Base-by-base conservation (phyloP, 495 filamentous ascomycete species). In the Clavariopsis aquatica region DNA sequence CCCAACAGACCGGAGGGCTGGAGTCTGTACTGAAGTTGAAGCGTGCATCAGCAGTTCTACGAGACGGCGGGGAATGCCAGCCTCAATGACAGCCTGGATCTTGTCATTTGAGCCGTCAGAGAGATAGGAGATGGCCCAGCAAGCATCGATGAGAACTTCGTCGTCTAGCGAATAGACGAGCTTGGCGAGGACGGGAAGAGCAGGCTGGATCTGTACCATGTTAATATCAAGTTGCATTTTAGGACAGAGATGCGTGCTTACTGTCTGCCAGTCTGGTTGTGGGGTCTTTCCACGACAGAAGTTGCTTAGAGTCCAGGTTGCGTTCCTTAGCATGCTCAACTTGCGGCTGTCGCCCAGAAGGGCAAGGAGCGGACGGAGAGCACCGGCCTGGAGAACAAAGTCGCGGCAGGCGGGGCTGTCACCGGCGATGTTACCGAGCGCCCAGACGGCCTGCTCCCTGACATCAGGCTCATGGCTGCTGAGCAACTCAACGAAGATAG, bases 231-330 rank as follows among this genome's bases (percentile, higher is more conserved):
- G 43, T 56, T 54, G 57, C 31, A 64, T 7, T 58, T 38, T 43
- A 31, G 52, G 13, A 20, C 1, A 51, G 46, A 20, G 43, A n/a
- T n/a, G 45, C 31, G 45, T 57, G 84, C 87, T 77, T 81, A 96
- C 92, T 1, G 91, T 97, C 73, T 87, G 83, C 95, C 95, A 99
- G 75, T 99, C 94, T 20, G 95, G 95, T 78, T 99, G 95, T 38
- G 95, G 95, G 3, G 93, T 96, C 84, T 98, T 99, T 78, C 95
- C 95, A 83, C 95, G 93, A 81, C 95, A 99, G 81, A 99, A 99
- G 81, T 99, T 99, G 82, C 95, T 98, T 54, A 99, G 82, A 24
- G 95, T 99, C 95, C 95, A 99, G 26, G 95, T 98, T 24, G 95
- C 95, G 75, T 99, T 99, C 57, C 95, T 84, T 41, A 99, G 86